Base-by-base conservation (phyloP, 1,284 basidiomycete species). In the Pseudozyma sp. region DNA sequence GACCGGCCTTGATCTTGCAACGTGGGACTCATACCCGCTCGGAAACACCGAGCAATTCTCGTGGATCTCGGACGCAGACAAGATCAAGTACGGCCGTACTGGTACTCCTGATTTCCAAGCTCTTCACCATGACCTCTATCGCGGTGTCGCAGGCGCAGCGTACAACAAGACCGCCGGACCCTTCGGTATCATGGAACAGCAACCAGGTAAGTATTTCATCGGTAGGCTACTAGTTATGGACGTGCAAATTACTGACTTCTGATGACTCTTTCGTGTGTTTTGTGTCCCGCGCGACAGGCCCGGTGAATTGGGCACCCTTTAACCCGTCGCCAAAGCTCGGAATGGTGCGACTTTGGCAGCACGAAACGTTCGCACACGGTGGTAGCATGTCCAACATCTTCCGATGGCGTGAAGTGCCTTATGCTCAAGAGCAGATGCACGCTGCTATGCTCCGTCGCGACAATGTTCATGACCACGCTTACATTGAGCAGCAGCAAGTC, bases 361-460 rank as follows among this genome's bases (percentile, higher is more conserved):
- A 75, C 59, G 76, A 77, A 49, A 71, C 74, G 11, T 68, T 74
- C n/a, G 66, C 72, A 2, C 72, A 76, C 40, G 72, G 69, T 14
- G 67, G 66, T 11, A 67, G 63, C 50, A 65, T 77, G 52, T 66
- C 56, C 19, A 76, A 72, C 57, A 72, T 76, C 59, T 78, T 78
- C 59, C 68, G 76, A 16, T 78, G 69, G 69, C 61, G 76, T 18
- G 63, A 78, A 51, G 72, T 78, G 11, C 73, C 76, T 0, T 78
- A 45, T 18, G 76, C 65, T 2, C 72, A 78, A 52, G 76, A 78
- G 57, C 76, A 78, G 61, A 78, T 78, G 73, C 76, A 78, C 52
- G 68, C 76, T 16, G 73, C 65, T 9, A 69, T 78, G 68, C 48
- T 68, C n/a, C 73, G 73, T 19, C 65, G 68, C 39, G 74, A 78